These are phyloP conservation scores for Zea luxurians DNA, from an alignment of 176 grass and related monocot species.

Conservation along the genomic window DNA sequence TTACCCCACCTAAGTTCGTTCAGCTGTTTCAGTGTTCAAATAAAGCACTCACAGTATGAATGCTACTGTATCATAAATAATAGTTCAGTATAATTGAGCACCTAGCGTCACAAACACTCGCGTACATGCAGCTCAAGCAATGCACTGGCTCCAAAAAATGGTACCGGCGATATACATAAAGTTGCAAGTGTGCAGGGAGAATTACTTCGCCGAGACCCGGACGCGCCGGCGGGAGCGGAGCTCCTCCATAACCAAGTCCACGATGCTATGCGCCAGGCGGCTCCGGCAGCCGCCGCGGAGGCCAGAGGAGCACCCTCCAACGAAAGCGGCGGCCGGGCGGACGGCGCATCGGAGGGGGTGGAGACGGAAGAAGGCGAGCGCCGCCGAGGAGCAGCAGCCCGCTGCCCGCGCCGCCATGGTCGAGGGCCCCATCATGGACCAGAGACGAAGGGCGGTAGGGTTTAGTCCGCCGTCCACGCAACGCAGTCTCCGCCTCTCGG, in stretches of 20 bases:
- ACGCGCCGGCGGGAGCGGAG: slow-evolving; percentile 47
- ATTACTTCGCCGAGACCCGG: slow-evolving; percentile 62
- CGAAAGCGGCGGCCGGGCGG: slow-evolving; percentile 7
- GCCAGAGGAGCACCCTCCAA: slow-evolving; percentile 19
- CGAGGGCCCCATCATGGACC: slow-evolving; percentile 37
- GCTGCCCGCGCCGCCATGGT: slow-evolving; percentile 56
- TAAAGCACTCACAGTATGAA: too few relatives aligned
- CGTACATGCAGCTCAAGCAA: background rate
- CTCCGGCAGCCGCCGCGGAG: slow-evolving; percentile 22
- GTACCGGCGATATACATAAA: background rate
- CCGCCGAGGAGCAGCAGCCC: slow-evolving; percentile 47
- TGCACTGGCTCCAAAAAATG: background rate
- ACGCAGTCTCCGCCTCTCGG: background rate
- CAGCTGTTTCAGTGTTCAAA: too few relatives aligned
- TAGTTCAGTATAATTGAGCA: too few relatives aligned
- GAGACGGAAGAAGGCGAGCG: slow-evolving; percentile 53
- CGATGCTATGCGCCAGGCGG: slow-evolving; percentile 47
- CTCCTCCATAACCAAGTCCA: slow-evolving; percentile 68
- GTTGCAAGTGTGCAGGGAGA: background rate
- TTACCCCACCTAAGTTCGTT: too few relatives aligned
- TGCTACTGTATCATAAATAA: too few relatives aligned
- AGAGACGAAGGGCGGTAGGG: background rate
- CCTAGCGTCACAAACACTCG: background rate
- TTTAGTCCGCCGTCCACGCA: background rate
- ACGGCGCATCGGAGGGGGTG: slow-evolving; percentile 38